A percentile compares a stretch with the other conserved stretches of the same genome.
These are phyloP conservation scores for Cubamyces lactineus DNA, from an alignment of 768 basidiomycete species.

Conservation along the genomic window DNA sequence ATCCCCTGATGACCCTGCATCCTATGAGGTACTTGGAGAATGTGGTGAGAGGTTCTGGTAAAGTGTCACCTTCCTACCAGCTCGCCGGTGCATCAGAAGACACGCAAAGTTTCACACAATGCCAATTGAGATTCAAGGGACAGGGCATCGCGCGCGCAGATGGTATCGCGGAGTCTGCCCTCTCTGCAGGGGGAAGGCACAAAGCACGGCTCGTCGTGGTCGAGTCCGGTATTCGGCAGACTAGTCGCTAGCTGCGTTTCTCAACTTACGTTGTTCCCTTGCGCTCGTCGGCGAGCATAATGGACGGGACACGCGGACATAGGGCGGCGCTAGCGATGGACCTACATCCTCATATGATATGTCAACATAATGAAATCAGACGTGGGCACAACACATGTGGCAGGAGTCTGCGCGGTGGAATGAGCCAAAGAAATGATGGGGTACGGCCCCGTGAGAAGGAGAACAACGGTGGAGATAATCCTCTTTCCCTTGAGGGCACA, in stretches of 20 bases:
- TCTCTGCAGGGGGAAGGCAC: constrained; percentile 4
- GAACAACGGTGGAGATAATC: constrained; percentile 26
- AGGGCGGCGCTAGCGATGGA: constrained; percentile 18
- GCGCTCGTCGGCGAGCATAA: constrained; percentile 5
- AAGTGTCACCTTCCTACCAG: constrained; percentile 17
- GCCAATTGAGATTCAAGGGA: constrained; percentile 19
- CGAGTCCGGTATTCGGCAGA: constrained; percentile 9
- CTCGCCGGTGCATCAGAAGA: constrained; percentile 18
- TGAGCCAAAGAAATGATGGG: constrained; percentile 18
- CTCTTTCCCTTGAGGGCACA: constrained; percentile 20
- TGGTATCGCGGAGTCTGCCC: constrained; percentile 3
- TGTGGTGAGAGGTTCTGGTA: constrained; percentile 19
- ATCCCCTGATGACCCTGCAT: constrained; percentile 27
- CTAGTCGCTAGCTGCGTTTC: not conserved
- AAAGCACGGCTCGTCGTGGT: constrained; percentile 11
- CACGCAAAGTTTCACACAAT: constrained; percentile 14
- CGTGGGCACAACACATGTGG: constrained; percentile 25
- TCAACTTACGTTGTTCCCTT: constrained; percentile 12
- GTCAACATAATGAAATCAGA: constrained; percentile 29
- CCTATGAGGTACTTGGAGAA: constrained; percentile 23
- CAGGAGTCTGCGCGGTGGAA: constrained; percentile 13
- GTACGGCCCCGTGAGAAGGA: constrained; percentile 20
- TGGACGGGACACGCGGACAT: constrained; percentile 11
- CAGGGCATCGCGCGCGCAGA: constrained; percentile 3
- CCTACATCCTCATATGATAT: constrained; percentile 24